phyloP scores from a whole-genome alignment of 2,329 filamentous ascomycete species.

The Akanthomyces lecanii region DNA sequence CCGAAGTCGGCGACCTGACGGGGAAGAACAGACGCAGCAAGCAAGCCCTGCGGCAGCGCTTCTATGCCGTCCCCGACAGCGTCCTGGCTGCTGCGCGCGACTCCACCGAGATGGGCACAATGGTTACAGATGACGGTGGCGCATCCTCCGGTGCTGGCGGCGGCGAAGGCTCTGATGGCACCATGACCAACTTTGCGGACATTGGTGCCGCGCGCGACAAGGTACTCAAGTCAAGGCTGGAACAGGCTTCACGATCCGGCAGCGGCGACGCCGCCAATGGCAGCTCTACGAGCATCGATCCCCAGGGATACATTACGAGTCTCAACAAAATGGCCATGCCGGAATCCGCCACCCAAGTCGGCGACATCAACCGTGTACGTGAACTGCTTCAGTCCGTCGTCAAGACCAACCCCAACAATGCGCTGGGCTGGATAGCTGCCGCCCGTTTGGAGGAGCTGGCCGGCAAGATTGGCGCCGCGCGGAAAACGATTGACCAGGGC shows the following conservation, averaged over 20 bases:
- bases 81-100: conserved; percentile 84
- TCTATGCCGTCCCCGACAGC: conserved; percentile 95
- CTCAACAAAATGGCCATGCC: conserved; percentile 76
- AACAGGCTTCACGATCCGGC: conserved; percentile 75
- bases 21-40: conserved; percentile 86
- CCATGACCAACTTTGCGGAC: conserved; percentile 96
- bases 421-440: conserved; percentile 92
- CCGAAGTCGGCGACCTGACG: conserved; percentile 93
- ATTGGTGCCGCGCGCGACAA: conserved; percentile 96
- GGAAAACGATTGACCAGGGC: conserved; percentile 81
- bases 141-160: conserved; percentile 27
- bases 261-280: conserved; percentile 62
- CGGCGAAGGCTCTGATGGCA: conserved; percentile 63
- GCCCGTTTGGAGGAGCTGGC: conserved; percentile 89
- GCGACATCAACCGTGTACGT: conserved; percentile 91
- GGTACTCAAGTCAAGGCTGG: conserved; percentile 87
- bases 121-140: conserved; percentile 74
- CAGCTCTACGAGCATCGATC: conserved; percentile 86
- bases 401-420: conserved; percentile 93
- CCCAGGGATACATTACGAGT: conserved; percentile 92
- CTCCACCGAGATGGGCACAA: conserved; percentile 77
- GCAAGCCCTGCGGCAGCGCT: conserved; percentile 75
- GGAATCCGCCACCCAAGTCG: conserved; percentile 77
- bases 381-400: conserved; percentile 94
- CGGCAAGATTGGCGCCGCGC: conserved; percentile 83